Percentiles rank a stretch among this genome's conserved stretches.
Conservation (phyloP, 371 early-diverging fungal genomes). For the Haplosporangium sp. region DNA sequence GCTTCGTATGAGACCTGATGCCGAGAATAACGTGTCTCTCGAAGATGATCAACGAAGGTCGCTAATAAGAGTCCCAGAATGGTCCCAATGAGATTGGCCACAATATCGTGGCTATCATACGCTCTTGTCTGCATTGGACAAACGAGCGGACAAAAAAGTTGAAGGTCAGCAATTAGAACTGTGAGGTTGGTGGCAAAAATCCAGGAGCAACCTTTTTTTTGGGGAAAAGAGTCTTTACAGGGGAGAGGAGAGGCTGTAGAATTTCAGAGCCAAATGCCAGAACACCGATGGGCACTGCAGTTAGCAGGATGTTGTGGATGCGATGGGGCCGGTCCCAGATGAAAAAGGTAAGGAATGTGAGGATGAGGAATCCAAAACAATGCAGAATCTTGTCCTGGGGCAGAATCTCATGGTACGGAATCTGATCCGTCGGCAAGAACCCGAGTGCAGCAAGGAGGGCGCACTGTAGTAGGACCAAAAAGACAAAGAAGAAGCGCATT, state of each 20-base stretch:
- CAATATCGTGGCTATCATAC: constrained; percentile 44
- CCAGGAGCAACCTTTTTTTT: not conserved
- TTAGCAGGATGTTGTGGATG: constrained; percentile 29
- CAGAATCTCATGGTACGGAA: constrained; percentile 45
- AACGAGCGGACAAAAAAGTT: not conserved
- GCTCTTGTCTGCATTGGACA: constrained; percentile 25
- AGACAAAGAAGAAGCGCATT: constrained; percentile 43
- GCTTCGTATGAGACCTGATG: constrained; percentile 26
- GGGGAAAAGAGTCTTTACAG: constrained; percentile 18
- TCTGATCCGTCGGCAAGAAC: constrained; percentile 42
- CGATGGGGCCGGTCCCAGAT: constrained; percentile 39
- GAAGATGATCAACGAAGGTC: constrained; percentile 19
- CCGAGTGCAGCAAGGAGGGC: constrained; percentile 36
- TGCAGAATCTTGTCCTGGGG: constrained; percentile 49
- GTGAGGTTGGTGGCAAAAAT: too few species aligned
- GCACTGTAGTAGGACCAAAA: constrained; percentile 37
- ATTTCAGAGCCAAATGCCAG: constrained; percentile 47
- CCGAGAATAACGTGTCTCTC: constrained; percentile 22
- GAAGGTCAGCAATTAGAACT: too few species aligned
- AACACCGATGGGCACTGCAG: constrained; percentile 24
- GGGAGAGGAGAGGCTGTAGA: constrained; percentile 43
- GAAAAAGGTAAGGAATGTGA: constrained; percentile 46
- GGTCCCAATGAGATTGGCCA: constrained; percentile 32
- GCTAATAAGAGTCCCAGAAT: constrained; percentile 23
- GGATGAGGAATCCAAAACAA: constrained; percentile 46